A percentile compares a stretch with the other conserved stretches of the same genome.
phyloP scores from a whole-genome alignment of 2,329 filamentous ascomycete species.

The Pezicula rhizophila region DNA sequence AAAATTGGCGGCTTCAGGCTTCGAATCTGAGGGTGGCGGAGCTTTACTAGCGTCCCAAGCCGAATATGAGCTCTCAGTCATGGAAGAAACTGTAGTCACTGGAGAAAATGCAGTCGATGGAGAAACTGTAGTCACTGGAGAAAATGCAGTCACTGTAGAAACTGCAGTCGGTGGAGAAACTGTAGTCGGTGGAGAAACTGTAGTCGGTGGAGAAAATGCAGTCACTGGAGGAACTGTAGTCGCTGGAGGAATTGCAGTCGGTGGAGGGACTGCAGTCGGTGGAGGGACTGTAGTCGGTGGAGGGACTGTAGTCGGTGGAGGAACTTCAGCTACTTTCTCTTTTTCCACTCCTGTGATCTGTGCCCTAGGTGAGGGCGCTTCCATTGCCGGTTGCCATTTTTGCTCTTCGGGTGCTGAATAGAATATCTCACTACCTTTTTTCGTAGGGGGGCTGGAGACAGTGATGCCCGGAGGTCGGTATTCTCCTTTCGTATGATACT shows the following conservation, averaged over 20 bases:
- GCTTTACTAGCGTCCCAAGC: constrained; percentile 39
- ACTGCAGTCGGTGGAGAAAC: too few species aligned
- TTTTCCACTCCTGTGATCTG: background rate
- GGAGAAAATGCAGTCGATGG: constrained; percentile 23
- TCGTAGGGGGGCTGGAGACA: constrained; percentile 11
- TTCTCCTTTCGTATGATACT: constrained; percentile 28
- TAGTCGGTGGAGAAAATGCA: too few species aligned
- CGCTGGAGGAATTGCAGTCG: constrained; percentile 23
- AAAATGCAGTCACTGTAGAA: too few species aligned
- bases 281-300: too few species aligned
- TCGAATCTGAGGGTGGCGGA: constrained; percentile 58
- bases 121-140: too few species aligned
- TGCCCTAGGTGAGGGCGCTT: constrained; percentile 17
- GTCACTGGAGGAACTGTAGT: background rate
- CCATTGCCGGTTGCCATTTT: constrained; percentile 17
- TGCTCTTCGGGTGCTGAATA: constrained; percentile 8
- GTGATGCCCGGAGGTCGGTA: constrained; percentile 17
- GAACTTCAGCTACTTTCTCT: constrained; percentile 24
- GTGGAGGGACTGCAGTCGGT: background rate
- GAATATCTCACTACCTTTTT: constrained; percentile 3
- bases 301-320: constrained; percentile 12
- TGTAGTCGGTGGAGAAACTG: constrained; percentile 17
- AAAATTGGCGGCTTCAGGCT: constrained; percentile 80
- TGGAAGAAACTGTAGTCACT: constrained; percentile 5
- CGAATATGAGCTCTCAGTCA: constrained; percentile 15